Conservation (phyloP, 2,329 filamentous ascomycete species). For the Nemania diffusa region DNA sequence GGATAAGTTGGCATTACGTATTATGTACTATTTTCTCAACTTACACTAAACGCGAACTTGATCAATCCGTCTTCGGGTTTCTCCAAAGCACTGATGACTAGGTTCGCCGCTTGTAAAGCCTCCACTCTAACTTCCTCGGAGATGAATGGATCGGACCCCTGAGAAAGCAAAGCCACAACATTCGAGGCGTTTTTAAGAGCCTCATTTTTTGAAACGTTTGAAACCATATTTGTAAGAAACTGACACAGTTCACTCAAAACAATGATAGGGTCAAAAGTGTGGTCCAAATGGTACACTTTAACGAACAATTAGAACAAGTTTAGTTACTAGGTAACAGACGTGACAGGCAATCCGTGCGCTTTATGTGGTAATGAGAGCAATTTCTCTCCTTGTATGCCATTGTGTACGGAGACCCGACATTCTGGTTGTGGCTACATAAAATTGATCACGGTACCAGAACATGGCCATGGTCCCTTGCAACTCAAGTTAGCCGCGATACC, state of each 20-base stretch:
- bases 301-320: neutral
- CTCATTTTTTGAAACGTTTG: slow-evolving; percentile 13
- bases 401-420: neutral
- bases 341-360: neutral
- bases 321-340: neutral
- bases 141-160: slow-evolving; percentile 17
- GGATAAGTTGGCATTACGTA: neutral
- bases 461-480: neutral
- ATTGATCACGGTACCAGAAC: slow-evolving; percentile 2
- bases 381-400: neutral
- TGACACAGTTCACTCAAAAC: neutral
- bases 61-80: slow-evolving; percentile 29
- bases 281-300: neutral
- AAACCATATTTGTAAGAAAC: neutral
- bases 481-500: slow-evolving; percentile 2
- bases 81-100: slow-evolving; percentile 12
- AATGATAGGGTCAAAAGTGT: neutral
- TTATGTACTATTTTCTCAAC: neutral
- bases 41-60: slow-evolving; percentile 25
- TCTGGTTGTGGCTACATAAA: neutral
- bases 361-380: slow-evolving; percentile 15
- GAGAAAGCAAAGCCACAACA: slow-evolving; percentile 18
- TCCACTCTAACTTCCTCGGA: slow-evolving; percentile 19
- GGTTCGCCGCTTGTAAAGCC: slow-evolving; percentile 14
- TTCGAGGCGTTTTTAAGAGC: slow-evolving; percentile 13